These are phyloP conservation scores for Eucalyptus sp. DNA, from an alignment of 345 rosid species.

Conservation along the genomic window DNA sequence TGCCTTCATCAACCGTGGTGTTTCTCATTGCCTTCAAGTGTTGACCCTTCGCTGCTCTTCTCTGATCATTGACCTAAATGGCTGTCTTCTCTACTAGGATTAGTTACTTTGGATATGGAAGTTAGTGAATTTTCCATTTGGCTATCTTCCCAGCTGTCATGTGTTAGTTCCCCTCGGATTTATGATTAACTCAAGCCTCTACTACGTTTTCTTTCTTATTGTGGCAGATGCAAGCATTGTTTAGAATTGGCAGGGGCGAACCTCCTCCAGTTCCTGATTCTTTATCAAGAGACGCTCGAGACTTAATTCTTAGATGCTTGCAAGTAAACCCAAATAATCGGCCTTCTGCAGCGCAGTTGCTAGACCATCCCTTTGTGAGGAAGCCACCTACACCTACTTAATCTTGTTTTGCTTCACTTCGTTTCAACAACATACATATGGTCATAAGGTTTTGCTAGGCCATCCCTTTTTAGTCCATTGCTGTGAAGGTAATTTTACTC, in stretches of 20 bases:
- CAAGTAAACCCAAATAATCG: not conserved
- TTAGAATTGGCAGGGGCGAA: slow-evolving; percentile 1
- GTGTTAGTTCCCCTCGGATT: not conserved
- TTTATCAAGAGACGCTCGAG: not conserved
- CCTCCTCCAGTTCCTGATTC: not conserved
- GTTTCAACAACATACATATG: not conserved
- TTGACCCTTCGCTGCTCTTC: not conserved
- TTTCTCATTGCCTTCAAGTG: not conserved
- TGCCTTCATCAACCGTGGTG: not conserved
- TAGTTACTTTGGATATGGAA: not conserved
- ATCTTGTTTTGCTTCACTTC: not conserved
- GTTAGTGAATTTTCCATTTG: not conserved
- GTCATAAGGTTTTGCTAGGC: not conserved
- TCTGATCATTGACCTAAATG: not conserved
- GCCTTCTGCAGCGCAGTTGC: not conserved
- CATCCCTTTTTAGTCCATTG: not conserved
- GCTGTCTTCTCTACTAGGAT: not conserved
- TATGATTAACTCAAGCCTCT: not conserved
- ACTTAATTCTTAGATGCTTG: slow-evolving; percentile 3
- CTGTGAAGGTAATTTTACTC: not conserved
- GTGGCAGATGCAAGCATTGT: slow-evolving; percentile 3
- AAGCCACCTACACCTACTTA: not conserved
- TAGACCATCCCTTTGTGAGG: slow-evolving; percentile 6
- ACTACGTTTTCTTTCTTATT: not conserved
- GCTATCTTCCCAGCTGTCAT: not conserved